These are phyloP conservation scores for Boletus bicolor DNA, from an alignment of 768 basidiomycete species.

Conservation along the genomic window DNA sequence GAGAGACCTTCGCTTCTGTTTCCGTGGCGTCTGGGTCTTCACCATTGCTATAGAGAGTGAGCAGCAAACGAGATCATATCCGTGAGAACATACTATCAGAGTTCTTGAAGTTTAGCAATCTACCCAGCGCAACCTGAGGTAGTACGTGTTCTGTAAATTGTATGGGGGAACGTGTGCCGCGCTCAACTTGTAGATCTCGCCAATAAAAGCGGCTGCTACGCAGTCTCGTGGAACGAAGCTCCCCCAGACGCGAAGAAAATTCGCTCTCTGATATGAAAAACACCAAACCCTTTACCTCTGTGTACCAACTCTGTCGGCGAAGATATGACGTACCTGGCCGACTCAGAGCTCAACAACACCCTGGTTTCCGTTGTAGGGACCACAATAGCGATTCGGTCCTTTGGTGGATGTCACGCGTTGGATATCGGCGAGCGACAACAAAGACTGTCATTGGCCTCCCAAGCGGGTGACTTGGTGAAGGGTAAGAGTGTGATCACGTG, in stretches of 20 bases:
- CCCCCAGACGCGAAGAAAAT: conserved; percentile 9
- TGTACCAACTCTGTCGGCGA: not conserved
- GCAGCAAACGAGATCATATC: not conserved
- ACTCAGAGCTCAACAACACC: not conserved
- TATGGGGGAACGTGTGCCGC: not conserved
- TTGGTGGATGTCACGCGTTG: not conserved
- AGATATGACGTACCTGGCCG: not conserved
- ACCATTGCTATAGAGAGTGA: conserved; percentile 10
- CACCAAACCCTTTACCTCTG: not conserved
- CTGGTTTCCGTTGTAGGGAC: not conserved
- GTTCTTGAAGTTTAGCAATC: not conserved
- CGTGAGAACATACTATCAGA: conserved; percentile 3
- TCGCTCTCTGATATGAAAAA: not conserved
- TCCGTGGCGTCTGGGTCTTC: conserved; percentile 20
- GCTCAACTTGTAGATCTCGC: conserved; percentile 4
- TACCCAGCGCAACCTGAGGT: not conserved
- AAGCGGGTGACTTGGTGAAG: conserved; percentile 4
- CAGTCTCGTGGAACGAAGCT: conserved; percentile 30
- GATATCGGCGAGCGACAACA: not conserved
- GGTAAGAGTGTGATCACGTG: conserved; percentile 4
- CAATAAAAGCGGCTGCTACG: not conserved
- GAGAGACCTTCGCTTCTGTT: conserved; percentile 24
- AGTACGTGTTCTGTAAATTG: not conserved
- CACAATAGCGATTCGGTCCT: not conserved
- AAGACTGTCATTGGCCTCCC: not conserved